Conservation (phyloP, 257 asterid genomes). For the Avicennia marina region DNA sequence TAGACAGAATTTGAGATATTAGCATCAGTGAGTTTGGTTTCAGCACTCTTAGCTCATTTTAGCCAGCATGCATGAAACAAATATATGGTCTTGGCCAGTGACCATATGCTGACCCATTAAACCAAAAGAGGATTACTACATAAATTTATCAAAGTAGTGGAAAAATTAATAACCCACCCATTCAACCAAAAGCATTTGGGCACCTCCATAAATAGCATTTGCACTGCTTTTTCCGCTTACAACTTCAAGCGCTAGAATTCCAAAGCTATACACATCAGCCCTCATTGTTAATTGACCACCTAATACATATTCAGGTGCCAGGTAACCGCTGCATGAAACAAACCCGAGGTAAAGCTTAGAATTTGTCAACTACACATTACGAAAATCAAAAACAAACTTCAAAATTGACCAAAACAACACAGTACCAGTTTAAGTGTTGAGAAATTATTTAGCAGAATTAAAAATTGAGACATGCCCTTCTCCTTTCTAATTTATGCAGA, state of each 20-base stretch:
- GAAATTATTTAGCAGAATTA: no score
- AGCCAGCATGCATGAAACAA: no score
- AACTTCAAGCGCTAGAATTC: constrained; percentile 66
- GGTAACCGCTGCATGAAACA: constrained; percentile 73
- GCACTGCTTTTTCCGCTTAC: constrained; percentile 56
- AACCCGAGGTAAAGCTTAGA: constrained; percentile 25
- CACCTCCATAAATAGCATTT: constrained; percentile 36
- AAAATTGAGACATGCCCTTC: no score
- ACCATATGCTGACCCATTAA: no score
- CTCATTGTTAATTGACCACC: constrained; percentile 89
- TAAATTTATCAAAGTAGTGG: no score
- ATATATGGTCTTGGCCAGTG: no score
- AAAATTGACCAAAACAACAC: background rate
- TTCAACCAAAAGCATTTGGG: constrained; percentile 51
- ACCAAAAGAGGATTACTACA: no score
- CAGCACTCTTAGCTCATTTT: no score
- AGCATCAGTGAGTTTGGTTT: no score
- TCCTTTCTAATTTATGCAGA: background rate
- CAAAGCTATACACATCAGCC: constrained; percentile 91
- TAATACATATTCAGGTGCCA: constrained; percentile 94
- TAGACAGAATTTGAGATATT: no score
- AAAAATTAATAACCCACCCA: constrained; percentile 39
- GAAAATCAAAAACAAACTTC: background rate
- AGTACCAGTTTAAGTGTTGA: no score
- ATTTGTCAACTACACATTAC: background rate